Conservation (phyloP, 1,284 basidiomycete species). For the Puccinia hordei region DNA sequence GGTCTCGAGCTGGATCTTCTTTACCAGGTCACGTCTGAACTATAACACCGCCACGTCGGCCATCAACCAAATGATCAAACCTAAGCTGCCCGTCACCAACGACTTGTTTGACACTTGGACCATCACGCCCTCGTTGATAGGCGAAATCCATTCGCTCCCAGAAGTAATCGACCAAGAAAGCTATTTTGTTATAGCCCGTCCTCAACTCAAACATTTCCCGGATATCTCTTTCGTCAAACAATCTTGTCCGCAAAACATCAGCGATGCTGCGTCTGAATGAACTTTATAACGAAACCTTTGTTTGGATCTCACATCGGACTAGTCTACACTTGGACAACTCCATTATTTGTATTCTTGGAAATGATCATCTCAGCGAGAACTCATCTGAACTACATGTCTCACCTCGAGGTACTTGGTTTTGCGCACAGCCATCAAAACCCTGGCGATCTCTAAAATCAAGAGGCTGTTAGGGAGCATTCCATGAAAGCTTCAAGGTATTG, state of each 20-base stretch:
- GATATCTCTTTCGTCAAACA: neutral
- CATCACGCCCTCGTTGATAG: neutral
- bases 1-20: conserved; percentile 6
- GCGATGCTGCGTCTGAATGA: too few species aligned
- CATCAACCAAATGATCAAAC: neutral
- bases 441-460: too few species aligned
- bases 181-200: neutral
- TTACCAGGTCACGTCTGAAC: neutral
- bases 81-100: neutral
- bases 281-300: too few species aligned
- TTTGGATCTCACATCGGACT: too few species aligned
- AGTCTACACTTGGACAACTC: too few species aligned
- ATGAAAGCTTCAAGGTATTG: too few species aligned
- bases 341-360: too few species aligned
- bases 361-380: too few species aligned
- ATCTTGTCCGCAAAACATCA: neutral
- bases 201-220: conserved; percentile 5
- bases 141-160: neutral
- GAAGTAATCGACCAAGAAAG: neutral
- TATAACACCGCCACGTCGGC: neutral
- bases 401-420: too few species aligned
- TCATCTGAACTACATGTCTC: too few species aligned
- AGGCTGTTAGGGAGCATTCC: too few species aligned
- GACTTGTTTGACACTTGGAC: neutral
- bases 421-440: too few species aligned